Evolutionary conservation across 2,329 filamentous ascomycete genomes (phyloP).

Genomic region (Claviceps spartinae): DNA sequence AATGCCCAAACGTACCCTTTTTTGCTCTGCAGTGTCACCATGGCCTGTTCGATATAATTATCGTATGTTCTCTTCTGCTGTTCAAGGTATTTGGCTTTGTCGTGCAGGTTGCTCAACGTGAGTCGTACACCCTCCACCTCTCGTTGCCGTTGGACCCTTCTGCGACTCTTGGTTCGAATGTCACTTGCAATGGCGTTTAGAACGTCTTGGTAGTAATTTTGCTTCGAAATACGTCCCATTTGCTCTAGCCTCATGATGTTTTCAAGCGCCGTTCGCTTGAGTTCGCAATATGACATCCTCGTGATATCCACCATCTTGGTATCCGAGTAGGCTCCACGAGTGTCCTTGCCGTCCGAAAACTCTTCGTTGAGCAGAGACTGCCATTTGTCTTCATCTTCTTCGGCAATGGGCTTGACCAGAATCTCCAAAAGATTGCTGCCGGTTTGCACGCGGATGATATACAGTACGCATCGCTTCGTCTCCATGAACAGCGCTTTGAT

Average conservation of each 20-base stretch:
- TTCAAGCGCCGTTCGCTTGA: conserved; percentile 86
- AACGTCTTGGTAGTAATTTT: conserved; percentile 95
- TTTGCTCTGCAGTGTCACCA: conserved; percentile 92
- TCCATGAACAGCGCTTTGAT: conserved; percentile 93
- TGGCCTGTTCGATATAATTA: conserved; percentile 97
- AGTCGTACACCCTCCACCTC: conserved; percentile 75
- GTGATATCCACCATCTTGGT: conserved; percentile 80
- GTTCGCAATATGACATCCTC: conserved; percentile 74
- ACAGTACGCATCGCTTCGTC: conserved; percentile 91
- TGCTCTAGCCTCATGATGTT: conserved; percentile 86
- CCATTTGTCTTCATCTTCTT: conserved; percentile 87
- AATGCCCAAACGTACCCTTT: conserved; percentile 55
- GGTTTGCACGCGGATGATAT: conserved; percentile 93
- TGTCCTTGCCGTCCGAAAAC: conserved; percentile 49
- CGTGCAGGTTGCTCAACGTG: conserved; percentile 61
- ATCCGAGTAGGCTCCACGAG: conserved; percentile 80
- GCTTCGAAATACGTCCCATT: conserved; percentile 70
- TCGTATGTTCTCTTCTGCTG: conserved; percentile 96
- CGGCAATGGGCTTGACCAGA: conserved; percentile 73
- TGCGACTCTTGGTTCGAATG: conserved; percentile 91
- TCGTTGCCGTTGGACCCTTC: conserved; percentile 78
- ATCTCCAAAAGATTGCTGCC: conserved; percentile 90
- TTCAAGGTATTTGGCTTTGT: conserved; percentile 85
- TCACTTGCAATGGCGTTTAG: conserved; percentile 93
- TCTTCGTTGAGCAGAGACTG: conserved; percentile 69